Evolutionary conservation across 2,329 filamentous ascomycete genomes (phyloP).

Genomic region (Lasiodiplodia hormozganensis): DNA sequence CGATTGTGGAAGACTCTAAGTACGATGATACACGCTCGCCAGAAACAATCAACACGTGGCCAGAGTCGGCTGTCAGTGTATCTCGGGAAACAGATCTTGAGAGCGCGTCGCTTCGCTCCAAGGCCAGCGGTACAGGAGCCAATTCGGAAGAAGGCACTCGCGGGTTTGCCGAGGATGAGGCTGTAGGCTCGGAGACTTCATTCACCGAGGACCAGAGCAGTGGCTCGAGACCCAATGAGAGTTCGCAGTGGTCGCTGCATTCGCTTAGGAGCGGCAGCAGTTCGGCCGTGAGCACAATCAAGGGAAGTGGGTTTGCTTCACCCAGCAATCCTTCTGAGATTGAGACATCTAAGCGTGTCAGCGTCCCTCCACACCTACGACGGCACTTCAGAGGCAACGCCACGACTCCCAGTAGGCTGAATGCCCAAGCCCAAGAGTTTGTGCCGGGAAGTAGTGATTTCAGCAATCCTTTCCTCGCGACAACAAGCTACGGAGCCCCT

Average conservation of each 20-base stretch:
- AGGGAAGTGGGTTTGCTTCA: background rate
- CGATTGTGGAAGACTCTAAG: background rate
- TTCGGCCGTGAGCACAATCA: background rate
- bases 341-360: background rate
- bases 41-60: background rate
- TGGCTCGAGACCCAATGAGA: background rate
- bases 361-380: background rate
- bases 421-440: slow-evolving; percentile 27
- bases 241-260: background rate
- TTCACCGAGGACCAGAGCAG: background rate
- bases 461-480: background rate
- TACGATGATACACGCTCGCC: background rate
- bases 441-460: background rate
- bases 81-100: background rate
- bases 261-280: background rate
- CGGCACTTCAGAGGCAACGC: background rate
- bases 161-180: background rate
- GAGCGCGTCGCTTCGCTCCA: no score
- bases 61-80: background rate
- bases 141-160: background rate
- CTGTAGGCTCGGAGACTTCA: background rate
- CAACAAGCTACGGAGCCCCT: background rate
- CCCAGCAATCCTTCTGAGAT: background rate
- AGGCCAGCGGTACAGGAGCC: no score
- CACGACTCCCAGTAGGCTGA: slow-evolving; percentile 5